These are phyloP conservation scores for Fusarium brachygibbosum DNA, from an alignment of 2,329 filamentous ascomycete species.

Conservation along the genomic window DNA sequence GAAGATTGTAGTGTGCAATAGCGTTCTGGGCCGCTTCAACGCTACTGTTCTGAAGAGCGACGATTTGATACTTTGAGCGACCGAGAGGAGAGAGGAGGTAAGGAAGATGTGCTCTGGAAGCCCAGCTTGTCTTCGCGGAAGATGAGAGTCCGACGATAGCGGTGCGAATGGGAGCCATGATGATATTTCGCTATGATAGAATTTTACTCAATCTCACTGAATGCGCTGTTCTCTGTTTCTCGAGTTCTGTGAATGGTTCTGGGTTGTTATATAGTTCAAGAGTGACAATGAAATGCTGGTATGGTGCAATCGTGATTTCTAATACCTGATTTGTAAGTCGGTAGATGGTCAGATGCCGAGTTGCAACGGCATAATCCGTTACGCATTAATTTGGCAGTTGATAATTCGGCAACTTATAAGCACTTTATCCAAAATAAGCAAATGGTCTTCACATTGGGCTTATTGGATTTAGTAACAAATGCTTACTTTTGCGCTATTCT, in stretches of 20 bases:
- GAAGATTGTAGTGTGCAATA: conserved; percentile 59
- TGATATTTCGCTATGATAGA: rapidly evolving
- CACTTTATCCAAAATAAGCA: not conserved
- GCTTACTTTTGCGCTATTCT: too few relatives aligned
- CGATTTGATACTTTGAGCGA: conserved; percentile 61
- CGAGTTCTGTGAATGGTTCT: too few relatives aligned
- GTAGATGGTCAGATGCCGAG: not conserved
- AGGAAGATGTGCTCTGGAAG: conserved; percentile 68
- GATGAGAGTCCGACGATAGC: conserved; percentile 71
- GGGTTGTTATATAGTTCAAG: not conserved
- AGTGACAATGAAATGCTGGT: not conserved
- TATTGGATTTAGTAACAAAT: too few relatives aligned
- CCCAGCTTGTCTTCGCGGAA: conserved; percentile 67
- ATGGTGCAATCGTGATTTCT: conserved; percentile 27
- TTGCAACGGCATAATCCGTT: not conserved
- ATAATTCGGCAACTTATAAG: not conserved
- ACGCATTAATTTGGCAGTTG: too few relatives aligned
- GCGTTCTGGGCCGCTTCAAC: conserved; percentile 59
- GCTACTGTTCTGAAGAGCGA: conserved; percentile 66
- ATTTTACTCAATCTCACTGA: not conserved
- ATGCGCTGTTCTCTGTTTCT: too few relatives aligned
- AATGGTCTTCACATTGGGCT: too few relatives aligned
- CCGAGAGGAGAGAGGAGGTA: conserved; percentile 66
- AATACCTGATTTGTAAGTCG: conserved; percentile 17
- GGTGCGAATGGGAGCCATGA: conserved; percentile 65